A percentile compares a stretch with the other conserved stretches of the same genome.
Evolutionary conservation across 192 early-diverging fungal genomes (phyloP).

Genomic region (Pilobolus umbonatus): DNA sequence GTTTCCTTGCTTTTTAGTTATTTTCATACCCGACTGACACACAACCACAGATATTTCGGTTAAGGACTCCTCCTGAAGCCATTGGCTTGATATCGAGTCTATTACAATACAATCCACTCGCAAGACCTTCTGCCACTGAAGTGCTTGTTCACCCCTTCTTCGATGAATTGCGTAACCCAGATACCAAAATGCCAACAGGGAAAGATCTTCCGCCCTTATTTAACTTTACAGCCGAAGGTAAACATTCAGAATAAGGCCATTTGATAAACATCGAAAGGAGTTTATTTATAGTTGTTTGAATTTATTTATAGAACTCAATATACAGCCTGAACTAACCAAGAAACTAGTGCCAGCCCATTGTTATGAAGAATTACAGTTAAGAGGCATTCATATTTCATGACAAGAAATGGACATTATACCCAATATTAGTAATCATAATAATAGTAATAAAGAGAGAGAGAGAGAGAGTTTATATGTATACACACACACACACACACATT

Average conservation of each 20-base stretch:
- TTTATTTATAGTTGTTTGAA: neutral
- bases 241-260: neutral
- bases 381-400: slow-evolving; percentile 59
- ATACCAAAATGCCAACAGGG: slow-evolving; percentile 78
- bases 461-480: neutral
- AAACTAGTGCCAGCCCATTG: slow-evolving; percentile 81
- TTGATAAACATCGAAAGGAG: neutral
- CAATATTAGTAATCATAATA: neutral
- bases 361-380: slow-evolving; percentile 47
- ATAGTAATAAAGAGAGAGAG: neutral
- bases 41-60: slow-evolving; percentile 70
- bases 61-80: slow-evolving; percentile 77
- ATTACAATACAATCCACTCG: slow-evolving; percentile 86
- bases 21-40: neutral
- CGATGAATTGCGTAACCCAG: slow-evolving; percentile 89
- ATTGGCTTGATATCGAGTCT: slow-evolving; percentile 81
- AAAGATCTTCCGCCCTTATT: slow-evolving; percentile 84
- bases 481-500: neutral
- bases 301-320: slow-evolving; percentile 69
- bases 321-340: slow-evolving; percentile 74
- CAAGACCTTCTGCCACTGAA: slow-evolving; percentile 80
- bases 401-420: neutral
- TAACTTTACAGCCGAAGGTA: slow-evolving; percentile 80
- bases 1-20: too few species aligned
- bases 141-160: slow-evolving; percentile 95